These are phyloP conservation scores for Gilbertella persicaria DNA, from an alignment of 371 early-diverging fungal species.

Conservation along the genomic window DNA sequence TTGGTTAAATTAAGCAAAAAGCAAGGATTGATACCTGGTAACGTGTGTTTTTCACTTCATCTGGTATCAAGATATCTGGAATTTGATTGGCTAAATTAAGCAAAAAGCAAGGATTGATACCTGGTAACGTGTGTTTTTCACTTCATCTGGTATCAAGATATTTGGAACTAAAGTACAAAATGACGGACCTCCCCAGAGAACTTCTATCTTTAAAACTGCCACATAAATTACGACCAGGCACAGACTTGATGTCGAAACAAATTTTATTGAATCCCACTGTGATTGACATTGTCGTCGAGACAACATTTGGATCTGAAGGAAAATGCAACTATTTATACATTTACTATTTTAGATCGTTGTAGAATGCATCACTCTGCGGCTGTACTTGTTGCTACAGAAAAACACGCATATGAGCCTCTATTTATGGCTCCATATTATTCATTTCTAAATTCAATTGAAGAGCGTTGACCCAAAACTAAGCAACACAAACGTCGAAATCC, in stretches of 20 bases:
- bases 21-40: no score
- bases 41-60: no score
- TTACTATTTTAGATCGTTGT: slow-evolving; percentile 5
- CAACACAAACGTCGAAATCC: no score
- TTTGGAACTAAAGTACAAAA: slow-evolving; percentile 6
- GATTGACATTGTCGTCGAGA: slow-evolving; percentile 13
- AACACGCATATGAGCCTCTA: background rate
- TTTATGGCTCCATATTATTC: slow-evolving; percentile 8
- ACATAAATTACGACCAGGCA: slow-evolving; percentile 12
- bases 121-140: no score
- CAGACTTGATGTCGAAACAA: slow-evolving; percentile 9
- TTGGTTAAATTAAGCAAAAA: no score
- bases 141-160: no score
- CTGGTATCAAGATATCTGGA: no score
- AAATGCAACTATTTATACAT: slow-evolving; percentile 5
- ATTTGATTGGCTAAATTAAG: no score
- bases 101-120: no score
- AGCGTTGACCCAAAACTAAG: slow-evolving; percentile 3
- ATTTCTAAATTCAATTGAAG: slow-evolving; percentile 5
- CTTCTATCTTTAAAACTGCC: slow-evolving; percentile 9
- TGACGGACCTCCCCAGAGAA: no score
- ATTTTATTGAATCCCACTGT: slow-evolving; percentile 14
- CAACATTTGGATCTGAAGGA: slow-evolving; percentile 5
- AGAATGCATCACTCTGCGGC: slow-evolving; percentile 5
- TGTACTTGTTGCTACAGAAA: background rate